Percentiles rank a stretch among this genome's conserved stretches.
Conservation (phyloP, 257 asterid species). For the Capsicum chinense region DNA sequence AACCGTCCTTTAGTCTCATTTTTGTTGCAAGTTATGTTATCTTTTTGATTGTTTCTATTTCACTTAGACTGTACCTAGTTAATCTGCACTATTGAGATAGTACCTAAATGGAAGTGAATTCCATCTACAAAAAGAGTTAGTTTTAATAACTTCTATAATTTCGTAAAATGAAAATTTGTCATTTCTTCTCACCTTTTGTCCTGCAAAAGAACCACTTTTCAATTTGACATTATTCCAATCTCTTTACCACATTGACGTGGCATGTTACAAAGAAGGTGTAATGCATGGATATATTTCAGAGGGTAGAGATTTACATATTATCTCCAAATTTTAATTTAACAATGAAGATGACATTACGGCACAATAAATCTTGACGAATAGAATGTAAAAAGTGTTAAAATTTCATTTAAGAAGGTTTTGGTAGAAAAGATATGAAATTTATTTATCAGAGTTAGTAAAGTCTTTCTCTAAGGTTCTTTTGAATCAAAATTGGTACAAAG, state of each 20-base stretch:
- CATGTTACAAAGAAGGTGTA: neutral
- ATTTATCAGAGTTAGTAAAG: neutral
- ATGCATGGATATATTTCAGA: slow-evolving; percentile 8
- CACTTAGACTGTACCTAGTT: neutral
- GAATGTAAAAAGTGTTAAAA: neutral
- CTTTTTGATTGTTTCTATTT: neutral
- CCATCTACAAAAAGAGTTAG: neutral
- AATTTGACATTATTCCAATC: neutral
- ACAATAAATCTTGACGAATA: slow-evolving; percentile 19
- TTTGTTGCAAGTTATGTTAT: slow-evolving; percentile 5
- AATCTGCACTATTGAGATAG: neutral
- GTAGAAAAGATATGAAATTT: neutral
- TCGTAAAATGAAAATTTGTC: neutral
- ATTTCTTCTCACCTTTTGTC: slow-evolving; percentile 16
- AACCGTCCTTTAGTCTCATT: neutral
- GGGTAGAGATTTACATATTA: slow-evolving; percentile 3
- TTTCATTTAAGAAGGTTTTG: slow-evolving; percentile 8
- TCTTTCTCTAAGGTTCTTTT: neutral
- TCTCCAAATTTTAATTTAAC: neutral
- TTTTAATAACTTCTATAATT: neutral
- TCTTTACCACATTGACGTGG: slow-evolving; percentile 6
- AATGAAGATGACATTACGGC: neutral
- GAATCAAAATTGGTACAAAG: neutral
- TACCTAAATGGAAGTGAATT: neutral
- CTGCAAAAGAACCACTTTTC: neutral